These are phyloP conservation scores for Russula earlei DNA, from an alignment of 768 basidiomycete species.

Conservation along the genomic window DNA sequence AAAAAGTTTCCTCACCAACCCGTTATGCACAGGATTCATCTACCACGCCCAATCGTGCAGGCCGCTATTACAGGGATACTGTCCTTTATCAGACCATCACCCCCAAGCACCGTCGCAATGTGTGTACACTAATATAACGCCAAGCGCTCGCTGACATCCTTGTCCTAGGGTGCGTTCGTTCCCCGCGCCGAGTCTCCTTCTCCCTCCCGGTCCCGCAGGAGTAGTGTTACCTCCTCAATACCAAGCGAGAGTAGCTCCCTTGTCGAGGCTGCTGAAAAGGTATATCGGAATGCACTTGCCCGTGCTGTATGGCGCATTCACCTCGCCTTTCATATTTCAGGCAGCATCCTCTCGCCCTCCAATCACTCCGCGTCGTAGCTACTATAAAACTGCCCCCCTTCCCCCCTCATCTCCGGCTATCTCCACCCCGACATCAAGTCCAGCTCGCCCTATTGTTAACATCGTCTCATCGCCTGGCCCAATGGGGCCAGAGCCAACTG, in stretches of 20 bases:
- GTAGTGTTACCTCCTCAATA: slow-evolving; percentile 16
- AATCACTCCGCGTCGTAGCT: slow-evolving; percentile 42
- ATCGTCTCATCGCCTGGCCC: slow-evolving; percentile 81
- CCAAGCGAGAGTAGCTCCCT: slow-evolving; percentile 17
- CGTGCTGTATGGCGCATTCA: slow-evolving; percentile 23
- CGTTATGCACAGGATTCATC: slow-evolving; percentile 32
- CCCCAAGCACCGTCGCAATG: slow-evolving; percentile 9
- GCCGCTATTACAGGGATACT: slow-evolving; percentile 19
- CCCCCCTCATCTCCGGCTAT: slow-evolving; percentile 54
- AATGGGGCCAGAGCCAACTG: slow-evolving; percentile 54
- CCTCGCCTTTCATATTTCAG: slow-evolving; percentile 21
- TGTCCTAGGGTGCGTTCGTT: slow-evolving; percentile 10
- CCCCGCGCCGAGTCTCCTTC: slow-evolving; percentile 19
- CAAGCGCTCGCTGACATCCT: neutral
- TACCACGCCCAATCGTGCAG: slow-evolving; percentile 13
- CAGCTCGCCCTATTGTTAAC: slow-evolving; percentile 50
- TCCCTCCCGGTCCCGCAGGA: slow-evolving; percentile 17
- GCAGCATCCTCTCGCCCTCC: slow-evolving; percentile 30
- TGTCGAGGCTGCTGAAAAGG: slow-evolving; percentile 25
- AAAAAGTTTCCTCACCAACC: neutral
- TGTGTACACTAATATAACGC: neutral
- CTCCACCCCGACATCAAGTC: slow-evolving; percentile 56
- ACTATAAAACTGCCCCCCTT: slow-evolving; percentile 36
- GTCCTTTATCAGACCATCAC: slow-evolving; percentile 19
- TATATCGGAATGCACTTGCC: slow-evolving; percentile 21